Percentiles rank a stretch among this genome's conserved stretches.
Conservation (phyloP, 208 protist species). For the Acanthamoeba castellanii region DNA sequence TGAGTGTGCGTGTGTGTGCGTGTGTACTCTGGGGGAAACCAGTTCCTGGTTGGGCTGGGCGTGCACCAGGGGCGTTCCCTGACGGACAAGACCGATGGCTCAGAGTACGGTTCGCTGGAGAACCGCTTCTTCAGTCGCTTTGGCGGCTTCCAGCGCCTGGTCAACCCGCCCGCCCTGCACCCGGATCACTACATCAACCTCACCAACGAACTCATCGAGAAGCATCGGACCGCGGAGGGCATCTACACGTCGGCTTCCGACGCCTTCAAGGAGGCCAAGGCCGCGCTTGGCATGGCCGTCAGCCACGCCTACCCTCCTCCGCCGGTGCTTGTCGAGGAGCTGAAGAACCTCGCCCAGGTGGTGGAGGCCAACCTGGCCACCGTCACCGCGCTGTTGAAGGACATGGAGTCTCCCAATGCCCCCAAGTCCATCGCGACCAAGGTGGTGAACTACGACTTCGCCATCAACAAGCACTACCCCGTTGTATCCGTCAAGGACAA, state of each 20-base stretch:
- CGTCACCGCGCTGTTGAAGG: neutral
- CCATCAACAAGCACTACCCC: slow-evolving; percentile 17
- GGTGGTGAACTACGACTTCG: neutral
- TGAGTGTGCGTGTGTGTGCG: too few relatives aligned
- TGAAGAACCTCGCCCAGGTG: neutral
- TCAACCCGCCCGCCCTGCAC: slow-evolving; percentile 16
- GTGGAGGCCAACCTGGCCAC: slow-evolving; percentile 33
- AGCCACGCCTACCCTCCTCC: slow-evolving; percentile 11
- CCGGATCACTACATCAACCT: slow-evolving; percentile 35
- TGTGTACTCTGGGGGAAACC: neutral
- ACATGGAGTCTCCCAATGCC: neutral
- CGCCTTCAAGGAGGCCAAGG: slow-evolving; percentile 30
- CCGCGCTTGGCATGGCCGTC: neutral
- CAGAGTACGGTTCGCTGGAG: slow-evolving; percentile 23
- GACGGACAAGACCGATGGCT: neutral
- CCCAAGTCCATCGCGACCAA: neutral
- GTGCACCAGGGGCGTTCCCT: neutral
- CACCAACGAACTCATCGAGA: slow-evolving; percentile 22
- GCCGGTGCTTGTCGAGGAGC: neutral
- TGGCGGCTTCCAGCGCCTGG: slow-evolving; percentile 5
- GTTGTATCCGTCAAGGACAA: slow-evolving; percentile 27
- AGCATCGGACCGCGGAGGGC: neutral
- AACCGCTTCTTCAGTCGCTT: slow-evolving; percentile 67
- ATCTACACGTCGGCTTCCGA: slow-evolving; percentile 35
- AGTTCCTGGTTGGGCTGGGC: neutral